Conservation (phyloP, 2,329 filamentous ascomycete genomes). For the Aureobasidium sp. region DNA sequence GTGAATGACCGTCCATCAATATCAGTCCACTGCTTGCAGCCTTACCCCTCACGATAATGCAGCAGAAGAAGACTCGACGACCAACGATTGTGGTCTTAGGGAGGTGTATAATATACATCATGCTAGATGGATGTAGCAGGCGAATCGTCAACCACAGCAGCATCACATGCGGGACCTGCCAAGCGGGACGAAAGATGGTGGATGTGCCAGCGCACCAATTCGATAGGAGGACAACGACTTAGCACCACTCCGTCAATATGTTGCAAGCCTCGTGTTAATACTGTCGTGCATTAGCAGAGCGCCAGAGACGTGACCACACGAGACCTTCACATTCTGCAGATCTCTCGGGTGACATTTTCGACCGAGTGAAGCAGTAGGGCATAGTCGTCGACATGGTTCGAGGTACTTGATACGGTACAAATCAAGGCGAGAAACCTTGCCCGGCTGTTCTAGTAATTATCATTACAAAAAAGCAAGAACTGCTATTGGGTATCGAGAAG, state of each 20-base stretch:
- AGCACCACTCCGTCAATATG: not conserved
- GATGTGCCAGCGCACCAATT: constrained; percentile 2
- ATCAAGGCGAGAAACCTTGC: not conserved
- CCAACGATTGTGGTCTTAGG: not conserved
- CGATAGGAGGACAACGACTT: not conserved
- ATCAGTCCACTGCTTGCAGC: not conserved
- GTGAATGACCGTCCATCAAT: not conserved
- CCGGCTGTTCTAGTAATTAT: not conserved
- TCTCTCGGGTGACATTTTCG: not conserved
- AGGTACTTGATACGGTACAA: not conserved
- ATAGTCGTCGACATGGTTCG: not conserved
- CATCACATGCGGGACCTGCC: not conserved
- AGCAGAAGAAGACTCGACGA: not conserved
- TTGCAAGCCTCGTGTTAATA: not conserved
- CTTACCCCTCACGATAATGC: constrained; percentile 8
- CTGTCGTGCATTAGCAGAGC: not conserved
- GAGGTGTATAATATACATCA: not conserved
- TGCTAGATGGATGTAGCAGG: not conserved
- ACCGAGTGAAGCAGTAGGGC: not conserved
- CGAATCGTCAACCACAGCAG: not conserved
- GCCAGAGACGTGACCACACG: not conserved
- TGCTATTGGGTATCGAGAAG: constrained; percentile 10
- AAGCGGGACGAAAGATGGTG: not conserved
- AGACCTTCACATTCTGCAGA: not conserved
- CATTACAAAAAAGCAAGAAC: constrained; percentile 1